Conservation (phyloP, 2,329 filamentous ascomycete genomes). For the Aspergillus sp. region DNA sequence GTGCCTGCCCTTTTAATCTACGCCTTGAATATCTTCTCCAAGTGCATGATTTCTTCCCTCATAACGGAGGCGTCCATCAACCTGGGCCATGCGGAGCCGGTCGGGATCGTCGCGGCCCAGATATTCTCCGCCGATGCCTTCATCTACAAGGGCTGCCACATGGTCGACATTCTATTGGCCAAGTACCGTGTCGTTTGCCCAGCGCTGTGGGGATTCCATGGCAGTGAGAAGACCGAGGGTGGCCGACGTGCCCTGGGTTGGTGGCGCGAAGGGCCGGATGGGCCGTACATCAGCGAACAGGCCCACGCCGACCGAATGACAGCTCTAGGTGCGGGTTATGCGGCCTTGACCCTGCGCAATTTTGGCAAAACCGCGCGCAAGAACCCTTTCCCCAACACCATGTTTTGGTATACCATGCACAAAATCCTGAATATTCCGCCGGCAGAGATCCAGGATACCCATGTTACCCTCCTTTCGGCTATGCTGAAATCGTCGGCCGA, state of each 20-base stretch:
- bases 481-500: slow-evolving; percentile 73
- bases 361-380: slow-evolving; percentile 69
- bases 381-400: slow-evolving; percentile 74
- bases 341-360: slow-evolving; percentile 78
- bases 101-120: slow-evolving; percentile 74
- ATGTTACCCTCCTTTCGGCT: slow-evolving; percentile 68
- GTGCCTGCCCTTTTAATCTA: slow-evolving; percentile 71
- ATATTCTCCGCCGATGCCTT: slow-evolving; percentile 72
- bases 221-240: slow-evolving; percentile 69
- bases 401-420: slow-evolving; percentile 82
- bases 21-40: slow-evolving; percentile 74
- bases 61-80: slow-evolving; percentile 66
- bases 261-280: slow-evolving; percentile 58
- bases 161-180: slow-evolving; percentile 83
- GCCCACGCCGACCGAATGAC: slow-evolving; percentile 80
- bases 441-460: slow-evolving; percentile 68
- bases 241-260: slow-evolving; percentile 73
- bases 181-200: slow-evolving; percentile 83
- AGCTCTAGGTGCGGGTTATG: slow-evolving; percentile 80
- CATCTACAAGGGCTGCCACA: slow-evolving; percentile 64
- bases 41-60: slow-evolving; percentile 70
- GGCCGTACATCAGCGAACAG: slow-evolving; percentile 66
- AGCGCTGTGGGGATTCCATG: slow-evolving; percentile 79
- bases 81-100: slow-evolving; percentile 69
- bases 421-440: slow-evolving; percentile 74